Evolutionary conservation across 2,329 filamentous ascomycete genomes (phyloP), one percentile per base, ranked within the genome.

Genomic region (Zarea fungicola): DNA sequence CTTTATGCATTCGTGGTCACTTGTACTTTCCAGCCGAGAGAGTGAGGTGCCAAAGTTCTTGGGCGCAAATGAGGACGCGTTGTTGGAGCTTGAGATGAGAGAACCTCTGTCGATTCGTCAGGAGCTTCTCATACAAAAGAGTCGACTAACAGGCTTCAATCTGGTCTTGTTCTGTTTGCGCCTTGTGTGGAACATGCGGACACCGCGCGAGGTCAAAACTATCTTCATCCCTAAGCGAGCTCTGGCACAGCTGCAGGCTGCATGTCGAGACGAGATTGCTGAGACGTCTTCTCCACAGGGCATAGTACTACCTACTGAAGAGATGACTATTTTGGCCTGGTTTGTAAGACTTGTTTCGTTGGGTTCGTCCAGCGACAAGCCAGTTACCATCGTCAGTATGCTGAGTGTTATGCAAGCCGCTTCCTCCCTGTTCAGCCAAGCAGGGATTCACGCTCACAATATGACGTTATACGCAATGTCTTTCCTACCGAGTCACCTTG

Each of bases 391-490:
- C n/a, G n/a, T n/a, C n/a, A n/a, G n/a, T n/a, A n/a, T n/a, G n/a
- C n/a, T n/a, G n/a, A n/a, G n/a, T n/a, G n/a, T n/a, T n/a, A n/a
- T n/a, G n/a, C n/a, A n/a, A n/a, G n/a, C n/a, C n/a, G n/a, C n/a
- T n/a, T n/a, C n/a, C n/a, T n/a, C n/a, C n/a, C n/a, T n/a, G n/a
- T n/a, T n/a, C 8, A 28, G 23, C 28, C 6, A 26, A 14, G 6
- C 8, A 14, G 43, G 43, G 5, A 32, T 37, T 11, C 16, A 46
- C 29, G 9, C 29, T n/a, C 43, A 46, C 14, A 46, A 46, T 11
- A 39, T 46, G 43, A 32, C 32, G 14, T 13, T 13, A 8, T 37
- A 46, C n/a, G 13, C 32, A 8, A 37, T 46, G 14, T 46, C 43
- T 11, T 46, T 46, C 34, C 14, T 46, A 14, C 19, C 43, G 6